Base-by-base conservation (phyloP, 768 basidiomycete species). In the Zangia roseola region DNA sequence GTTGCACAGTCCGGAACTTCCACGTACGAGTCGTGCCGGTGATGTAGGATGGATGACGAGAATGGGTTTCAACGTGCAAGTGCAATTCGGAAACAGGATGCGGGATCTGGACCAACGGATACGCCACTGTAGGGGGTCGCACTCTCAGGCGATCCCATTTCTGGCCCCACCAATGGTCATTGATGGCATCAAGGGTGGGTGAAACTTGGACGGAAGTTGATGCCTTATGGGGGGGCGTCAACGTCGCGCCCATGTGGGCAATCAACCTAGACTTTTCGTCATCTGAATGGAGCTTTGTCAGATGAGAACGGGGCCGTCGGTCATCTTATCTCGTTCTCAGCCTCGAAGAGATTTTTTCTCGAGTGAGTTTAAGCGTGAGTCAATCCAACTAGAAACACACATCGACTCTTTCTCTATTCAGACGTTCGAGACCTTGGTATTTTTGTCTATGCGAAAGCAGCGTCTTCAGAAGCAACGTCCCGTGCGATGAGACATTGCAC, bases 271-370 rank as follows among this genome's bases (percentile, higher is more conserved):
- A 17, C 41, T 30, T 24, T 23, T 34, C 9, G n/a, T 8, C 35
- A 28, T 33, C 24, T 10, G 14, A 13, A 34, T 24, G 17, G 24
- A 31, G 31, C n/a, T 31, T 26, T 39, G 34, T 13, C 17, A 24
- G n/a, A 13, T 44, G 38, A 20, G 39, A 42, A 54, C 24, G 17
- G 13, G 20, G 16, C 17, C 17, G 10, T 43, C 26, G 17, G n/a
- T 48, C 25, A 42, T 41, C 52, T 54, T 41, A 53, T 45, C 42
- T 53, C 31, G 24, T 39, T 52, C 51, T 52, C 52, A 53, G 50
- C 39, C 10, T 49, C 26, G 9, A 44, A 23, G 40, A 19, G 17
- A 34, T 14, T 4, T 38, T 47, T 28, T 13, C 50, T 43, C 31
- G 14, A 33, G 33, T 21, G 19, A 56, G 25, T 33, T 34, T 3